Evolutionary conservation across 2,329 filamentous ascomycete species (phyloP), one percentile per base, ranked within the genome.

Genomic region (Aphanocladium album): DNA sequence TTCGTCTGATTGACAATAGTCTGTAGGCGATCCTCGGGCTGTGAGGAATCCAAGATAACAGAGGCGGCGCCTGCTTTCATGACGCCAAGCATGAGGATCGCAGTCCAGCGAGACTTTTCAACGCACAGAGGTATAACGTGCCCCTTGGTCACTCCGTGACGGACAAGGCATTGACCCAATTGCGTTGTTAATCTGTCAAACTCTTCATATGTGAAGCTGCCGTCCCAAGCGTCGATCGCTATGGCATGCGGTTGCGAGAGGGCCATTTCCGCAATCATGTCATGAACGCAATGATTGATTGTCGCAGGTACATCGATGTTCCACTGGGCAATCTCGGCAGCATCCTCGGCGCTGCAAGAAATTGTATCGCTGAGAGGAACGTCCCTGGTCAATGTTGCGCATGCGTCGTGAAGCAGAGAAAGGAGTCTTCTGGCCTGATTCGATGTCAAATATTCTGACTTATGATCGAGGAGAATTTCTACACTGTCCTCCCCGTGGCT

Each of bases 141-240:
- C n/a, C 63, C 57, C 61, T 3, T 3, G 56, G 21, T 21, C 16
- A 46, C n/a, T 55, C 57, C 11, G 63, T 61, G 17, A 53, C 56
- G 8, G 9, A n/a, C 12, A n/a, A 51, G 23, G 23, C 33, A 14
- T 30, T 35, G 14, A n/a, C 64, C 64, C 6, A 67, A 54, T 2
- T 45, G 41, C 5, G 62, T 56, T 4, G 68, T 50, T 0, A 60
- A 1, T 0, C 16, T 37, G 16, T 69, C 57, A 0, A 80, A 67
- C 21, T 80, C 45, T 64, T 71, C 62, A 58, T 75, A 25, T 71
- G 66, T 60, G 74, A 75, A 63, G 73, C 73, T 67, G 77, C 82
- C 57, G 79, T 80, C 68, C 64, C 64, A 66, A 4, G 64, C 60
- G n/a, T 59, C 23, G 17, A 51, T 51, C 3, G 47, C 47, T 51